Evolutionary conservation across 1,139 yeast genomes (phyloP).

Genomic region (Yamadazyma diddensiae): DNA sequence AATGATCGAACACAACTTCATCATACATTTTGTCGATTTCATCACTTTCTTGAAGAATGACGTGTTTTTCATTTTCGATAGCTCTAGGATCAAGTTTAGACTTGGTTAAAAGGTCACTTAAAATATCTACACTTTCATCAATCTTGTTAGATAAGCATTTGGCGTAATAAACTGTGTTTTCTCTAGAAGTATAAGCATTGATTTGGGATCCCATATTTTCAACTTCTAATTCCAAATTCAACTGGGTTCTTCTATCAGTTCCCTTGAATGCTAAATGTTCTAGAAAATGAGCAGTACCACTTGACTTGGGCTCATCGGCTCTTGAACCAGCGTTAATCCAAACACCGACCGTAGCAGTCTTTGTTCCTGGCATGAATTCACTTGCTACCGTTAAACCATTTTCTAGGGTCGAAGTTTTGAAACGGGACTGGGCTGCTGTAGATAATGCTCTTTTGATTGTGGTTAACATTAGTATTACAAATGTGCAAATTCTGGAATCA

Average conservation of each 20-base stretch:
- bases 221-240: conserved; percentile 83
- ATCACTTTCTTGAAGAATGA: conserved; percentile 91
- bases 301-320: conserved; percentile 81
- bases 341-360: conserved; percentile 96
- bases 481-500: too few species aligned
- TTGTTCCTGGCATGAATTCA: conserved; percentile 81
- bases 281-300: conserved; percentile 95
- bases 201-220: conserved; percentile 96
- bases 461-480: too few species aligned
- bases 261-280: conserved; percentile 98
- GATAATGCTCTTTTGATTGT: conserved; percentile 10
- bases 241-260: conserved; percentile 77
- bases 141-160: conserved; percentile 80
- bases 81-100: conserved; percentile 81
- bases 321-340: conserved; percentile 98
- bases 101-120: conserved; percentile 84
- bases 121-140: conserved; percentile 80
- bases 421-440: conserved; percentile 15
- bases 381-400: conserved; percentile 95
- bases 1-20: conserved; percentile 95
- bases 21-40: conserved; percentile 98
- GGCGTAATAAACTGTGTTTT: conserved; percentile 95
- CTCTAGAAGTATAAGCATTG: conserved; percentile 96
- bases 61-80: conserved; percentile 93
- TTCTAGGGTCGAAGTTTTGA: conserved; percentile 23